Base-by-base conservation (phyloP, 805 yeast genomes). In the Candida ponderosae region DNA sequence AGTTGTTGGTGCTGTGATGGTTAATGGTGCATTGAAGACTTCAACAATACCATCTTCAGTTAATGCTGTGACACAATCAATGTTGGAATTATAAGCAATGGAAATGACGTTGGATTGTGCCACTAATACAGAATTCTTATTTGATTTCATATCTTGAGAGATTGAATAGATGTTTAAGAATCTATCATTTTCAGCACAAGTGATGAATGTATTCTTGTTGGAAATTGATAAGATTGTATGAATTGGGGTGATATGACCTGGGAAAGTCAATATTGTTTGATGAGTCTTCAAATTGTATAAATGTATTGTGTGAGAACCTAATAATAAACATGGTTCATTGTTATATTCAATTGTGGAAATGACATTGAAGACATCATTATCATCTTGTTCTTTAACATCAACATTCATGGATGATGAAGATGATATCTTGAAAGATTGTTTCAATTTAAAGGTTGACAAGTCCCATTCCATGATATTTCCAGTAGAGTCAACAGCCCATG, bases 1-100 rank as follows among this genome's bases (percentile, higher is more conserved):
- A 10, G 45, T 48, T 16, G 45, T 41, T 14, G 38, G 18, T 6
- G 40, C 44, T 18, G 40, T 40, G 20, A 47, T 43, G 13, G 56
- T 48, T 44, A 64, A 63, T 5, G 88, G 81, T 46, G 78, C 68
- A 36, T 67, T 66, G 61, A 87, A 89, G 2, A 85, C 51, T 54
- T 88, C 96, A 7, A 84, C 64, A 11, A 58, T 50, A 6, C 96
- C 96, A 40, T 74, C 79, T 56, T 87, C 95, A 11, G 89, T 82
- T 6, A 81, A 64, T 0, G 75, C 81, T 3, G 74, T 63, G 16
- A 81, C 54, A 1, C 54, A 58, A 16, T 59, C 51, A 5, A 40
- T 31, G 11, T 46, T 39, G 17, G 54, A 54, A 5, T 62, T 66
- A 40, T 66, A 58, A 0, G 72, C 54, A 8, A 82, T 53, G 7